These are phyloP conservation scores for Pharnaceum exiguum DNA, from an alignment of 148 eudicot genomes.

Conservation along the genomic window DNA sequence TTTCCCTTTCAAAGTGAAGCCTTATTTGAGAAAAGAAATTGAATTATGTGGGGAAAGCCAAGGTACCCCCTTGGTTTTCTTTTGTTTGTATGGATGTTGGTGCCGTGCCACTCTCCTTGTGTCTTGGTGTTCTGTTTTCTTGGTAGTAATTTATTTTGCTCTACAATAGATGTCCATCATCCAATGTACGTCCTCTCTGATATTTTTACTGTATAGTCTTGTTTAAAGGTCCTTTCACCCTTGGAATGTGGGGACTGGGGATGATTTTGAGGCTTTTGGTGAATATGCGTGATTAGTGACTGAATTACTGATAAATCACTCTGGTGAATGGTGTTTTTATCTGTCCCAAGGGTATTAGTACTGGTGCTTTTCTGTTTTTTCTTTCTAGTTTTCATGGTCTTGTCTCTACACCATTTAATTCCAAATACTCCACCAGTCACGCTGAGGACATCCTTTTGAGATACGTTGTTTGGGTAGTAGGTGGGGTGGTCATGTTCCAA, in stretches of 20 bases:
- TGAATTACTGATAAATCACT: constrained; percentile 6
- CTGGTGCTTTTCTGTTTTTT: background rate
- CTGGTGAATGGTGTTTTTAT: constrained; percentile 15
- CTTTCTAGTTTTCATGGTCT: constrained; percentile 5
- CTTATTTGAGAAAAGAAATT: background rate
- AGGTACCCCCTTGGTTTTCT: constrained; percentile 9
- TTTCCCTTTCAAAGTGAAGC: constrained; percentile 48
- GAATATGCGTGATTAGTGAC: constrained; percentile 5
- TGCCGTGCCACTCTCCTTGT: background rate
- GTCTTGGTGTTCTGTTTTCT: constrained; percentile 23
- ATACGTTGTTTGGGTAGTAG: too few species aligned
- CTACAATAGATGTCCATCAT: too few species aligned
- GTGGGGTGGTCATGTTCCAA: too few species aligned
- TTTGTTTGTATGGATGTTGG: constrained; percentile 6
- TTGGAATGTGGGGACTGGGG: background rate
- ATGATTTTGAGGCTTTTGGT: constrained; percentile 13
- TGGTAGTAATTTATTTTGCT: too few species aligned
- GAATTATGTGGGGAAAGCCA: too few species aligned
- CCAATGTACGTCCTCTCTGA: too few species aligned
- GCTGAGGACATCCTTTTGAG: too few species aligned
- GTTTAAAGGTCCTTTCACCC: background rate
- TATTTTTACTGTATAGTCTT: too few species aligned
- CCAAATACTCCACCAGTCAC: too few species aligned
- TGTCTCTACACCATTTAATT: constrained; percentile 11
- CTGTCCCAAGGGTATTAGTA: constrained; percentile 10